Conservation (phyloP, 2,329 filamentous ascomycete genomes). For the Geosmithia putterillii region DNA sequence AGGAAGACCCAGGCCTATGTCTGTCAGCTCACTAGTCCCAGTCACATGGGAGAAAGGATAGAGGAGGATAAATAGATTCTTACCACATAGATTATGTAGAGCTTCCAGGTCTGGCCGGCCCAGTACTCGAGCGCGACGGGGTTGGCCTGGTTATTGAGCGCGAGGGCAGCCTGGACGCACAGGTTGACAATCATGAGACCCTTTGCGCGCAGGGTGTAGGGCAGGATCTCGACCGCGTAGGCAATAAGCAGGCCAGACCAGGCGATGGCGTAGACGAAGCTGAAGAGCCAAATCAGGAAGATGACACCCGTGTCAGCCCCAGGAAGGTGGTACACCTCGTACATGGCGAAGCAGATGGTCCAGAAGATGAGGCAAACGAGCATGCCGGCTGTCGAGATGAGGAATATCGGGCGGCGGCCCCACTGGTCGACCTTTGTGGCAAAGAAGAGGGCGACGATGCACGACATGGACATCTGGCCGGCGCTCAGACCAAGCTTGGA, state of each 20-base stretch:
- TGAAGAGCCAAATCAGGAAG: constrained; percentile 47
- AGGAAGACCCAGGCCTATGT: constrained; percentile 36
- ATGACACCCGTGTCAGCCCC: constrained; percentile 29
- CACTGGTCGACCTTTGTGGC: constrained; percentile 27
- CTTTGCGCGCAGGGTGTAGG: constrained; percentile 45
- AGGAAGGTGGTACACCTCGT: constrained; percentile 26
- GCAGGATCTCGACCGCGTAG: constrained; percentile 46
- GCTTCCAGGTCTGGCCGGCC: constrained; percentile 4
- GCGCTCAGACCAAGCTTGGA: constrained; percentile 41
- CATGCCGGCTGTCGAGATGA: constrained; percentile 35
- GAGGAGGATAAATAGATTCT: background rate
- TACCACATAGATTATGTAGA: constrained; percentile 5
- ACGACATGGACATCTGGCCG: constrained; percentile 45
- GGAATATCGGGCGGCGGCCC: constrained; percentile 41
- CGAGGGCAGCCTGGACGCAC: constrained; percentile 46
- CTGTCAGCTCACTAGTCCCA: background rate
- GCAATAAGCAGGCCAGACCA: constrained; percentile 45
- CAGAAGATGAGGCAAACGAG: constrained; percentile 32
- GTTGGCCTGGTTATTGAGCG: constrained; percentile 35
- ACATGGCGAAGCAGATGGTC: constrained; percentile 39
- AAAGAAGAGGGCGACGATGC: constrained; percentile 32
- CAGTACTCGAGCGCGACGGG: constrained; percentile 9
- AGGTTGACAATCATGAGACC: constrained; percentile 55
- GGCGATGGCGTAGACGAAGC: constrained; percentile 46
- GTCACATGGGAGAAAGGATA: no score